Evolutionary conservation across 2,329 filamentous ascomycete species (phyloP), one percentile per base, ranked within the genome.

Genomic region (Epichloe festucae): DNA sequence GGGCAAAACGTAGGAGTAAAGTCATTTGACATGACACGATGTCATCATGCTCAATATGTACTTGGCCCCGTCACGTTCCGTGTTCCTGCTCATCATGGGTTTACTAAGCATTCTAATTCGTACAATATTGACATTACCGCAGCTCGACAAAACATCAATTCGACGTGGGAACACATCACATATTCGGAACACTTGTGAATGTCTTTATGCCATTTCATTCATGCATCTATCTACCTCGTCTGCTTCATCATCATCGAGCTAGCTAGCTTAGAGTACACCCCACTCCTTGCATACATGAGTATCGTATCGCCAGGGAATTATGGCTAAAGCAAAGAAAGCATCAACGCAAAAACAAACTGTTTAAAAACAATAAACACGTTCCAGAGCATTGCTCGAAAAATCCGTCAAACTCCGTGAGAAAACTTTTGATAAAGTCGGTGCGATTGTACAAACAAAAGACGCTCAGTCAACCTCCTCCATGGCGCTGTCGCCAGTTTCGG

Each of bases 381-480:
- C 60, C 63, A 63, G 47, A 50, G 57, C 60, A 62, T 52, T 62
- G 63, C 62, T 63, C 60, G 60, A 61, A 56, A 62, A 61, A 59
- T 62, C 62, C 62, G 59, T 65, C 63, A 66, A 72, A 72, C 69
- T 71, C 69, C 69, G 57, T 63, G 59, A 41, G 21, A 58, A 66
- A 66, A 67, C 63, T 68, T 69, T 70, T 69, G 34, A 58, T 54
- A 59, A 60, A 57, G 59, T 65, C 65, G 67, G 63, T 68, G 63
- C 63, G 56, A 64, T 63, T 60, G 57, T 61, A 57, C 52, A 55
- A 54, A 49, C 57, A 53, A 45, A 57, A 55, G 53, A 55, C 54
- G 44, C 65, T 77, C 95, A 98, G 81, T 98, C 93, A 70, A 98
- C 93, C 83, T 98, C 93, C 84, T 98, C 93, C 93, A 98, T 98